Conservation (phyloP, 768 basidiomycete genomes). For the Leccinum arenicola region DNA sequence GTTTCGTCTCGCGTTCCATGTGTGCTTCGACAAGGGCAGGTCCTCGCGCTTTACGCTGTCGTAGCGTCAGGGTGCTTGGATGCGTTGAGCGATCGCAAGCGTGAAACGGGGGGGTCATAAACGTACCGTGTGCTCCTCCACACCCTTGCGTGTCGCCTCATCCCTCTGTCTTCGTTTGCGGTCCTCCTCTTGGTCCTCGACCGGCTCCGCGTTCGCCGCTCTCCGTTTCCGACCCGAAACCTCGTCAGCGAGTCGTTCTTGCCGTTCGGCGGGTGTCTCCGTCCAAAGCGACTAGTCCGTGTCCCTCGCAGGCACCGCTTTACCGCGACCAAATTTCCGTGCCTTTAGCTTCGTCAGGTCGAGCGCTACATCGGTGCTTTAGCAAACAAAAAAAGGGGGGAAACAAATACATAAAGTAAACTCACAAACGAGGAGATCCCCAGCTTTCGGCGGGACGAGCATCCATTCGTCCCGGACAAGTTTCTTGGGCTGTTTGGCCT, state of each 20-base stretch:
- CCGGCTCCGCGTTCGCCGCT: slow-evolving; percentile 50
- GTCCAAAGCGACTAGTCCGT: slow-evolving; percentile 84
- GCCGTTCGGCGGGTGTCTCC: slow-evolving; percentile 91
- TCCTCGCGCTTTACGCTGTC: slow-evolving; percentile 48
- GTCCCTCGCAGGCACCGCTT: slow-evolving; percentile 37
- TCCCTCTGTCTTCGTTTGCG: slow-evolving; percentile 62
- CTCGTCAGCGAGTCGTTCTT: slow-evolving; percentile 91
- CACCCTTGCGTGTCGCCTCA: slow-evolving; percentile 63
- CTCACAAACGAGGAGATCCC: slow-evolving; percentile 77
- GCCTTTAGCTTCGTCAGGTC: slow-evolving; percentile 83
- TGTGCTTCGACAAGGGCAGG: slow-evolving; percentile 58
- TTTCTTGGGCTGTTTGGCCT: slow-evolving; percentile 74
- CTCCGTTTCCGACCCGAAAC: slow-evolving; percentile 87
- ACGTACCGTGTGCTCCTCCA: slow-evolving; percentile 66
- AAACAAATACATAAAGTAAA: slow-evolving; percentile 10
- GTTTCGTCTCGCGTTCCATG: slow-evolving; percentile 34
- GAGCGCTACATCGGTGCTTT: slow-evolving; percentile 48
- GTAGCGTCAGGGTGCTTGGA: not conserved
- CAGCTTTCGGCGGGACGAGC: slow-evolving; percentile 86
- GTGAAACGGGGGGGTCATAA: too few relatives aligned
- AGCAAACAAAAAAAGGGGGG: not conserved
- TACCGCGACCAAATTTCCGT: slow-evolving; percentile 72
- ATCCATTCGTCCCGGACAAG: slow-evolving; percentile 95
- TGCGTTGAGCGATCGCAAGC: slow-evolving; percentile 12
- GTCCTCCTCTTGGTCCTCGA: slow-evolving; percentile 35